Conservation (phyloP, 345 rosid species). For the Eutrema yunnanense region DNA sequence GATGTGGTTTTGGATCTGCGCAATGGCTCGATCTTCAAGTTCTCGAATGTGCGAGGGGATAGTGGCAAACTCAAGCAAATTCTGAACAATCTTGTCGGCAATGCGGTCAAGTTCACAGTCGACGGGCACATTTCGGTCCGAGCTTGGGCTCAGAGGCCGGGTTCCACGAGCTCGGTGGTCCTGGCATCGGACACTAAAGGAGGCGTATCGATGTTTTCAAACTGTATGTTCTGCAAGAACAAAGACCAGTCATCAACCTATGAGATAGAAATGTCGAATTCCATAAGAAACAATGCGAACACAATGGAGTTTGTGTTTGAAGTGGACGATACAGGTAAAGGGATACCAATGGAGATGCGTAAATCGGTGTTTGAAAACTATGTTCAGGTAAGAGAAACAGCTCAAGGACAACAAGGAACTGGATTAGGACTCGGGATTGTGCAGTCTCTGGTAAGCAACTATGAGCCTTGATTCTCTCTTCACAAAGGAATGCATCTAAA, state of each 20-base stretch:
- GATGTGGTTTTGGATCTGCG: slow-evolving; percentile 59
- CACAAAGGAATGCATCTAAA: not conserved
- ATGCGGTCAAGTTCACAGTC: slow-evolving; percentile 74
- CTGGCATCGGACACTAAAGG: slow-evolving; percentile 17
- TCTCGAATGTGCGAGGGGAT: slow-evolving; percentile 52
- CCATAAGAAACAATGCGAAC: slow-evolving; percentile 18
- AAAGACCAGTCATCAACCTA: slow-evolving; percentile 13
- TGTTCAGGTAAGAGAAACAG: slow-evolving; percentile 68
- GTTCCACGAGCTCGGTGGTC: slow-evolving; percentile 23
- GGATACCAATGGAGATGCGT: slow-evolving; percentile 58
- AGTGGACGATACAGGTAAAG: slow-evolving; percentile 74
- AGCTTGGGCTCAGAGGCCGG: slow-evolving; percentile 52
- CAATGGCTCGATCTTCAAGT: slow-evolving; percentile 49
- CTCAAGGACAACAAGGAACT: slow-evolving; percentile 54
- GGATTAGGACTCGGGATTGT: slow-evolving; percentile 90
- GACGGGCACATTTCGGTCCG: slow-evolving; percentile 57
- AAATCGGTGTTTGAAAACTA: slow-evolving; percentile 64
- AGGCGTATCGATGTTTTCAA: slow-evolving; percentile 7
- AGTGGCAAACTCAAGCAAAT: slow-evolving; percentile 56
- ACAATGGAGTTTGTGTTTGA: slow-evolving; percentile 52
- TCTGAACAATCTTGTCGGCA: slow-evolving; percentile 56
- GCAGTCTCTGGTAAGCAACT: slow-evolving; percentile 58
- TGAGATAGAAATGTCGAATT: slow-evolving; percentile 4
- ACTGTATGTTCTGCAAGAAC: slow-evolving; percentile 23
- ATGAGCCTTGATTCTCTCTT: not conserved